These are phyloP conservation scores for Schwanniomyces occidentalis DNA, from an alignment of 805 yeast species.

Conservation along the genomic window DNA sequence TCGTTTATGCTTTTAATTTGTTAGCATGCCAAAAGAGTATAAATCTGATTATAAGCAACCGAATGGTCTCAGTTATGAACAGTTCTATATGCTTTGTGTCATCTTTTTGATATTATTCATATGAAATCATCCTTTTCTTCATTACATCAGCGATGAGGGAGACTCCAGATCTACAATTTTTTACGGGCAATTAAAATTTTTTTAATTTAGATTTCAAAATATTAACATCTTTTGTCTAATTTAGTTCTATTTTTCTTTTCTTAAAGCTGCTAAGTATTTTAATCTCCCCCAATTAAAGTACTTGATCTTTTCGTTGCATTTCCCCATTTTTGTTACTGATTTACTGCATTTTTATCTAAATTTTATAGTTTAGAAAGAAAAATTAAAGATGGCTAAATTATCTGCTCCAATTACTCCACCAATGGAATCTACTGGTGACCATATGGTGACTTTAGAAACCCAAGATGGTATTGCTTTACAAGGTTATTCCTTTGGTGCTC, in stretches of 20 bases:
- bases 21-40: background rate
- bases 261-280: conserved; percentile 9
- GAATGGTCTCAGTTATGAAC: too few relatives aligned
- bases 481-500: conserved; percentile 98
- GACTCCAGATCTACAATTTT: too few relatives aligned
- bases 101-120: too few relatives aligned
- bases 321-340: conserved; percentile 4
- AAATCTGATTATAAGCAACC: too few relatives aligned
- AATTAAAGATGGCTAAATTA: conserved; percentile 29
- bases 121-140: too few relatives aligned
- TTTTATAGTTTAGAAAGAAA: conserved; percentile 5
- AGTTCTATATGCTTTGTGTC: too few relatives aligned
- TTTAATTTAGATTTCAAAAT: too few relatives aligned
- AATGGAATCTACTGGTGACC: conserved; percentile 78
- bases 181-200: too few relatives aligned
- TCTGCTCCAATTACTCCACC: conserved; percentile 90
- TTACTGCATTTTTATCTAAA: background rate
- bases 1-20: too few relatives aligned
- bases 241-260: conserved; percentile 5
- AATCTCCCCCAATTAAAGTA: conserved; percentile 7
- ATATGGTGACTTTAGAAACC: conserved; percentile 83
- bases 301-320: conserved; percentile 4
- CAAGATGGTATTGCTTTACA: conserved; percentile 83
- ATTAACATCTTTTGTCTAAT: conserved; percentile 1
- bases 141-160: too few relatives aligned